phyloP scores from a whole-genome alignment of 1,139 yeast genomes.

The Yamadazyma trypodendri region DNA sequence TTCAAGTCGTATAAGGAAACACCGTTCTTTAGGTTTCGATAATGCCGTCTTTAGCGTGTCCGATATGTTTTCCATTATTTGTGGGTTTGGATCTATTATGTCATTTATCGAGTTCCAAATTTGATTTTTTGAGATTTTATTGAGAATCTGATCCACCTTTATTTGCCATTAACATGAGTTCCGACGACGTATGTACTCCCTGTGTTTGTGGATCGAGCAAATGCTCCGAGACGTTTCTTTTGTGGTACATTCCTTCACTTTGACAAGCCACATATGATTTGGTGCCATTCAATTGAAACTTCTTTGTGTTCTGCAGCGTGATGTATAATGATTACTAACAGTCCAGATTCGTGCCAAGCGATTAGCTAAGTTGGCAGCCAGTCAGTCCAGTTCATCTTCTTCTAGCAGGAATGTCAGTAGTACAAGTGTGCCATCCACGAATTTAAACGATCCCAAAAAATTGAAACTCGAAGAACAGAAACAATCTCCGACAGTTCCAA shows the following conservation, averaged over 20 bases:
- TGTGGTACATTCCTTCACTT: no score
- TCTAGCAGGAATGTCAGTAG: background rate
- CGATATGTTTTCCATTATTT: conserved; percentile 17
- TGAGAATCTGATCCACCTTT: background rate
- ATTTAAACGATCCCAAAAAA: conserved; percentile 1
- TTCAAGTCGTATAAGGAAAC: conserved; percentile 54
- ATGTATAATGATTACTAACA: conserved; percentile 23
- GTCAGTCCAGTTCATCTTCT: conserved; percentile 1
- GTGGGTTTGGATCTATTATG: background rate
- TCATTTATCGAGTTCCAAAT: background rate
- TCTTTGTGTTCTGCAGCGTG: no score
- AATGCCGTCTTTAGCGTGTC: conserved; percentile 34
- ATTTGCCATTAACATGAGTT: conserved; percentile 15
- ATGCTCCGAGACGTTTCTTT: no score
- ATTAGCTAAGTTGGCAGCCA: conserved; percentile 47
- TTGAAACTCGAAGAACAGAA: conserved; percentile 2
- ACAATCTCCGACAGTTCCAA: background rate
- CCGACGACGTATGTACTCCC: conserved; percentile 23
- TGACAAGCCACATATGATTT: no score
- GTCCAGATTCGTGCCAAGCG: conserved; percentile 54
- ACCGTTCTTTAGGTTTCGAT: conserved; percentile 4
- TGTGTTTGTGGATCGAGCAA: no score
- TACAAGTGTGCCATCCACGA: background rate
- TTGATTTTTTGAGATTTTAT: conserved; percentile 1
- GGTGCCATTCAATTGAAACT: no score